phyloP scores from a whole-genome alignment of 2,329 filamentous ascomycete species.

The Diaporthe humulicola region DNA sequence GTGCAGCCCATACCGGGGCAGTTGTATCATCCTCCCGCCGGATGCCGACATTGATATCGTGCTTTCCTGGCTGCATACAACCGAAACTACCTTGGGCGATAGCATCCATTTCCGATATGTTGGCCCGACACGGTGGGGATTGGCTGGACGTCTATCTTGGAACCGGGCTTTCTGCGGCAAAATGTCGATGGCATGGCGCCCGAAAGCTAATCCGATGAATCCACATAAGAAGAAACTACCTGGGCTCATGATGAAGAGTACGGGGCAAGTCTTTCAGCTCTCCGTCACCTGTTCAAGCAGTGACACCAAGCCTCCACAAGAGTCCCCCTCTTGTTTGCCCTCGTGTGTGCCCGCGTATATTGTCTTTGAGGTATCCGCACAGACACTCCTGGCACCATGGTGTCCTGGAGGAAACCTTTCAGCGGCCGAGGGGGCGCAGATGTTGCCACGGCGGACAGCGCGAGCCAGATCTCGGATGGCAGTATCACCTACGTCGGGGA shows the following conservation, averaged over 20 bases:
- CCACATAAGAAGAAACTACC: background rate
- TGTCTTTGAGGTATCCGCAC: background rate
- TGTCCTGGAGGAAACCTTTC: conserved; percentile 36
- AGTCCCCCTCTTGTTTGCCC: background rate
- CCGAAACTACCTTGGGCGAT: background rate
- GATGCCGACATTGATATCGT: conserved; percentile 31
- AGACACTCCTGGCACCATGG: conserved; percentile 10
- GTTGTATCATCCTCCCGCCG: conserved; percentile 25
- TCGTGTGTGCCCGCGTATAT: background rate
- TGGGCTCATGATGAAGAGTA: background rate
- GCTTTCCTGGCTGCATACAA: background rate
- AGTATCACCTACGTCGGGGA: conserved; percentile 36
- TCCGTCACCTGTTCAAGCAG: background rate
- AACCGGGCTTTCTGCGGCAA: conserved; percentile 8
- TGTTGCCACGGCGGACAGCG: conserved; percentile 3
- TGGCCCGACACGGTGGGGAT: background rate
- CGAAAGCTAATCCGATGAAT: background rate
- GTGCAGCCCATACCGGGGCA: background rate
- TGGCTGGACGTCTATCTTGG: background rate
- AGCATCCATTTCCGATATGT: background rate
- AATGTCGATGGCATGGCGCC: conserved; percentile 7
- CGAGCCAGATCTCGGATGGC: conserved; percentile 34
- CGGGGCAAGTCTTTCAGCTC: background rate
- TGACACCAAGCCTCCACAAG: background rate
- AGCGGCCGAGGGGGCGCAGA: conserved; percentile 7